These are phyloP conservation scores for Porogramme epimiltina DNA, from an alignment of 1,284 basidiomycete species.

Conservation along the genomic window DNA sequence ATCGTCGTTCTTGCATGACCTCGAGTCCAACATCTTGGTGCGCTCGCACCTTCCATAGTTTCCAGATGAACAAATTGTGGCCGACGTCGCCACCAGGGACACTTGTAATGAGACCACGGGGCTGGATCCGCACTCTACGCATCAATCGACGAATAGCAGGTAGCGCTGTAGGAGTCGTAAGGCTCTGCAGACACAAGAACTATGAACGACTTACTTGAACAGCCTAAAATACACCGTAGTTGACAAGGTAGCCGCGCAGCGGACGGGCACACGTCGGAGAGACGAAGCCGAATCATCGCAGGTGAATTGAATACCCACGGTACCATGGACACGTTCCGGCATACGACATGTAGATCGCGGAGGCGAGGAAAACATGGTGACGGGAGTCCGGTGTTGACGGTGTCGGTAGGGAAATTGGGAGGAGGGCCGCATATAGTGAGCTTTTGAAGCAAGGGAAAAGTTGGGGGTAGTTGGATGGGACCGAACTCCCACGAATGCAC, in stretches of 20 bases:
- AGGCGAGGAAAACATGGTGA: slow-evolving; percentile 6
- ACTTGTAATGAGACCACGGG: neutral
- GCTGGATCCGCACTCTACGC: slow-evolving; percentile 4
- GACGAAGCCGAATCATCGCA: neutral
- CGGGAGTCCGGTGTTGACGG: neutral
- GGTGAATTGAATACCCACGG: slow-evolving; percentile 7
- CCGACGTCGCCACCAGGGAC: neutral
- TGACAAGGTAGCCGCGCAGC: neutral
- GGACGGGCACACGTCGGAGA: slow-evolving; percentile 6
- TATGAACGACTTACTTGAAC: neutral
- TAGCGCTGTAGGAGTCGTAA: neutral
- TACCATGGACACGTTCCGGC: slow-evolving; percentile 2
- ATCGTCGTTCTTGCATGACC: slow-evolving; percentile 1
- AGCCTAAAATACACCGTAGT: neutral
- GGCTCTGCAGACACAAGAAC: neutral
- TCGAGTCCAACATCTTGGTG: neutral
- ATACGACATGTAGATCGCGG: slow-evolving; percentile 5
- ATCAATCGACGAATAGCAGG: neutral
- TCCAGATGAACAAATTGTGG: neutral
- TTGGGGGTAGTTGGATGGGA: neutral
- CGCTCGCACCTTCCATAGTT: slow-evolving; percentile 3
- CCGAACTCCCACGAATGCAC: slow-evolving; percentile 12
- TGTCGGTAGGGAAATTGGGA: slow-evolving; percentile 1
- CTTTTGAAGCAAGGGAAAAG: slow-evolving; percentile 4
- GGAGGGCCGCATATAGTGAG: slow-evolving; percentile 5